Percentiles rank a stretch among this genome's conserved stretches.
These are phyloP conservation scores for Apodospora peruviana DNA, from an alignment of 495 filamentous ascomycete species.

Conservation along the genomic window DNA sequence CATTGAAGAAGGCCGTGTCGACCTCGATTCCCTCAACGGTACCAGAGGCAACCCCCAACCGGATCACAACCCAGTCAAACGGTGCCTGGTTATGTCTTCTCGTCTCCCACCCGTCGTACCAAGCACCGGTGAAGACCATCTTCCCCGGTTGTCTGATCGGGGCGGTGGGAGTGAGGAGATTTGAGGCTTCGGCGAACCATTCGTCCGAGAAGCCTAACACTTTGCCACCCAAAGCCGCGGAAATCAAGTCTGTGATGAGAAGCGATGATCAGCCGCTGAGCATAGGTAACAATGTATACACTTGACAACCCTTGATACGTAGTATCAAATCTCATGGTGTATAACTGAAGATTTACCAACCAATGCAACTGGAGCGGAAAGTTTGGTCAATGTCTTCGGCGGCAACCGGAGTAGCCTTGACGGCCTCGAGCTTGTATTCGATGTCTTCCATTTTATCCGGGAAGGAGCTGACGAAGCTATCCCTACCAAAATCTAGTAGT, in stretches of 20 bases:
- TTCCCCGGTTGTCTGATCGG: slow-evolving; percentile 74
- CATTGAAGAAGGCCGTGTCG: slow-evolving; percentile 80
- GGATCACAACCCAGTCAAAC: slow-evolving; percentile 81
- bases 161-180: slow-evolving; percentile 68
- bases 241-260: slow-evolving; percentile 74
- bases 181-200: slow-evolving; percentile 80
- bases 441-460: slow-evolving; percentile 23
- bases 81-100: slow-evolving; percentile 73
- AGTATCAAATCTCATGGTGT: no score
- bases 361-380: slow-evolving; percentile 64
- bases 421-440: slow-evolving; percentile 41
- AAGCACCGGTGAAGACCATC: slow-evolving; percentile 80
- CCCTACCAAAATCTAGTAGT: neutral
- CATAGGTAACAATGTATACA: no score
- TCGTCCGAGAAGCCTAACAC: slow-evolving; percentile 78
- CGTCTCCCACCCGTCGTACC: slow-evolving; percentile 97
- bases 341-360: slow-evolving; percentile 35
- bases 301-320: no score
- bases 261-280: no score
- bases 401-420: slow-evolving; percentile 43
- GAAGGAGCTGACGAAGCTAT: neutral
- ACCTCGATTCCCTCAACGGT: slow-evolving; percentile 74
- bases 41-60: slow-evolving; percentile 73
- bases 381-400: slow-evolving; percentile 62
- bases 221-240: slow-evolving; percentile 63